Evolutionary conservation across 2,329 filamentous ascomycete genomes (phyloP), one percentile per base, ranked within the genome.

Genomic region (Fusarium nurragi): DNA sequence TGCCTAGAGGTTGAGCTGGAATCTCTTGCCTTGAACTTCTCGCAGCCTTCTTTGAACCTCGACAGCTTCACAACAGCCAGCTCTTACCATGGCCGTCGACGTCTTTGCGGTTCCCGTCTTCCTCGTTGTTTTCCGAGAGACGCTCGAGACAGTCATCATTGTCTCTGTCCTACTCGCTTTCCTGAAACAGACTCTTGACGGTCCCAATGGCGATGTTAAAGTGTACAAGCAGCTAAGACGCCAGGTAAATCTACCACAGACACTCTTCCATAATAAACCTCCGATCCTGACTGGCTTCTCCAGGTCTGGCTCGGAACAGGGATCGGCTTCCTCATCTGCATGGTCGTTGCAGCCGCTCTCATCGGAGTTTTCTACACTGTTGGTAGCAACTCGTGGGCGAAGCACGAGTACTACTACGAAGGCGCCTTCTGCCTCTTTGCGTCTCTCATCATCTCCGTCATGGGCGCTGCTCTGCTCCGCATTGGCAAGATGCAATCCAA

Each of bases 71-170:
- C 21, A 36, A 12, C 38, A n/a, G 32, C 13, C 44, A 44, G 38
- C 18, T 22, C 34, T 44, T 67, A 75, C 47, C 65, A 88, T 86
- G 80, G 88, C 89, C 75, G 83, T 84, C 60, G 86, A 90, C 74
- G 88, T 93, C 56, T 93, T 93, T 76, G 86, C 90, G 64, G 87
- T 93, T 21, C 90, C 90, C 66, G 87, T 97, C 53, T 97, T 97
- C 81, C 94, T 97, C 80, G 91, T 97, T 76, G 89, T 92, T 78
- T 95, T 97, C 76, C 88, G 93, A 73, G 93, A 97, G 79, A 88
- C 88, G 38, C 81, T 97, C 44, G 93, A 97, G 81, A 91, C 90
- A 1, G 89, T 86, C 72, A 93, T 97, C 73, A 91, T 97, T 70
- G 88, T 96, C 64, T 94, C 93, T 0, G 90, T 97, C n/a, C 82